These are phyloP conservation scores for Monosporascus sp. DNA, from an alignment of 2,329 filamentous ascomycete genomes.

Conservation along the genomic window DNA sequence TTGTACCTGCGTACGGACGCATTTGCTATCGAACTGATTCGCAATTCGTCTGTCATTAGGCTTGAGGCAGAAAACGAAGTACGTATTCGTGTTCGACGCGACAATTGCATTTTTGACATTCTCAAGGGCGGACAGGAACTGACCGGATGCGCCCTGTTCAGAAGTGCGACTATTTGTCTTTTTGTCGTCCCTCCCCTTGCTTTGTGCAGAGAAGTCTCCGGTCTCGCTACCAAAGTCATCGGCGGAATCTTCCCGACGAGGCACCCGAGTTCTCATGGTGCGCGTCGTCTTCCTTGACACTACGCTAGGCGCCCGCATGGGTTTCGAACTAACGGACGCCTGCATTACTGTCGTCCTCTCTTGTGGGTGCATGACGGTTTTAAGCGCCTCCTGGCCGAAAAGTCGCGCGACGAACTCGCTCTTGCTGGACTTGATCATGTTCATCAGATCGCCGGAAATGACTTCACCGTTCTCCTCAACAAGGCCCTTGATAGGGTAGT, in stretches of 20 bases:
- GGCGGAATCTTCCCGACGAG: slow-evolving; percentile 36
- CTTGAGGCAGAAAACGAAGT: slow-evolving; percentile 96
- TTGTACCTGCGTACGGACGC: slow-evolving; percentile 88
- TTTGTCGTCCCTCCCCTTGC: slow-evolving; percentile 16
- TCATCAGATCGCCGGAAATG: slow-evolving; percentile 92
- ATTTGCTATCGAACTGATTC: slow-evolving; percentile 99
- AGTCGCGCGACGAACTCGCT: slow-evolving; percentile 84
- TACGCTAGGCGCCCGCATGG: slow-evolving; percentile 86
- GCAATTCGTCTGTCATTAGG: slow-evolving; percentile 95
- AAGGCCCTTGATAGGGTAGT: slow-evolving; percentile 81
- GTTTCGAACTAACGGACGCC: slow-evolving; percentile 92
- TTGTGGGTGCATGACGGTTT: slow-evolving; percentile 88
- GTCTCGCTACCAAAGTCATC: slow-evolving; percentile 48
- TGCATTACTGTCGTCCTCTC: slow-evolving; percentile 91
- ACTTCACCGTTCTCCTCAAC: slow-evolving; percentile 95
- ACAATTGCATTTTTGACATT: slow-evolving; percentile 85
- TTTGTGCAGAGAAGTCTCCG: slow-evolving; percentile 28
- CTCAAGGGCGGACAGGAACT: slow-evolving; percentile 84
- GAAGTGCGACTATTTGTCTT: slow-evolving; percentile 39
- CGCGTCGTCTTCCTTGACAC: slow-evolving; percentile 67
- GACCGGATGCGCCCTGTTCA: slow-evolving; percentile 84
- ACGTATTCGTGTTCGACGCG: slow-evolving; percentile 78
- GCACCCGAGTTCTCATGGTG: slow-evolving; percentile 28
- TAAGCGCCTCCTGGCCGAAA: slow-evolving; percentile 92
- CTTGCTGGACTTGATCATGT: slow-evolving; percentile 81